Percentiles rank a stretch among this genome's conserved stretches.
phyloP scores from a whole-genome alignment of 768 basidiomycete species.

The Cubamyces sp. region DNA sequence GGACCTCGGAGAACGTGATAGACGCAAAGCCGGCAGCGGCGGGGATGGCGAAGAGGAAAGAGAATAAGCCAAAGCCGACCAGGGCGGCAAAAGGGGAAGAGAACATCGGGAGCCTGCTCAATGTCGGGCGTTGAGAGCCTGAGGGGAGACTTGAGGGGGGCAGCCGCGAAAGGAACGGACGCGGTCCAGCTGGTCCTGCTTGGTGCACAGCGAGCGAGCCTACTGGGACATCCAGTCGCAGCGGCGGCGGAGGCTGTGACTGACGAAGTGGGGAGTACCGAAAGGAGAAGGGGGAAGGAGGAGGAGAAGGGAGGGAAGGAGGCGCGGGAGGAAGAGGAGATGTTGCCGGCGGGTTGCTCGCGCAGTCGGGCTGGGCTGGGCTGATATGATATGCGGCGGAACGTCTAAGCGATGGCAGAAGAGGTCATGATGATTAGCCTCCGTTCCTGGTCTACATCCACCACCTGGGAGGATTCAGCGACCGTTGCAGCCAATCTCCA shows the following conservation, averaged over 20 bases:
- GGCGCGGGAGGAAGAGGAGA: neutral
- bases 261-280: conserved; percentile 4
- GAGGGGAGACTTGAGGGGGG: neutral
- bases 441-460: conserved; percentile 10
- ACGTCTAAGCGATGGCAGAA: conserved; percentile 9
- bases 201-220: conserved; percentile 22
- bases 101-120: conserved; percentile 27
- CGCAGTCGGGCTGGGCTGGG: conserved; percentile 4
- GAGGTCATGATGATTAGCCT: conserved; percentile 3
- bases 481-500: neutral
- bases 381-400: conserved; percentile 16
- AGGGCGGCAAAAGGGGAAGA: conserved; percentile 25
- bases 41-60: conserved; percentile 23
- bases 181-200: conserved; percentile 29
- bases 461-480: neutral
- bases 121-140: conserved; percentile 10
- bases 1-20: conserved; percentile 44
- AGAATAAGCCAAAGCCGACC: conserved; percentile 27
- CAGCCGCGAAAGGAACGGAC: conserved; percentile 27
- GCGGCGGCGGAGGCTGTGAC: conserved; percentile 18
- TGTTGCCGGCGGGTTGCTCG: conserved; percentile 10
- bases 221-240: conserved; percentile 24
- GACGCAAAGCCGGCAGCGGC: conserved; percentile 35
- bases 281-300: conserved; percentile 15
- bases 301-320: neutral